Evolutionary conservation across 2,329 filamentous ascomycete genomes (phyloP).

Genomic region (Colletotrichum noveboracense): DNA sequence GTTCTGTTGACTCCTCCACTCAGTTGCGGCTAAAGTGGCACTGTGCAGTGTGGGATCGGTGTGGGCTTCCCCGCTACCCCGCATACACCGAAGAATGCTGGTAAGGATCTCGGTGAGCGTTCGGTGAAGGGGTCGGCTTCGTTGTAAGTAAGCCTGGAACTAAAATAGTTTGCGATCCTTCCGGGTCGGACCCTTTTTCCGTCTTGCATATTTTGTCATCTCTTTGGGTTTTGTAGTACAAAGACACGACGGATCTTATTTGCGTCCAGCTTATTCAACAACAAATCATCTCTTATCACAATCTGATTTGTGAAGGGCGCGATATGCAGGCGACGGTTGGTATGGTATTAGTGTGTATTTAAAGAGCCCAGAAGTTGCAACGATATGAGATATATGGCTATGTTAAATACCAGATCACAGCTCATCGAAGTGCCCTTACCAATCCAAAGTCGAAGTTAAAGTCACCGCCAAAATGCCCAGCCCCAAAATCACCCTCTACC

Average conservation of each 20-base stretch:
- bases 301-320: neutral
- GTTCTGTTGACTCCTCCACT: neutral
- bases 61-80: slow-evolving; percentile 13
- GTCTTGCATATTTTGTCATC: neutral
- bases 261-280: neutral
- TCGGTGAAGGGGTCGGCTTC: neutral
- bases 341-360: neutral
- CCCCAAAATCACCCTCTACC: slow-evolving; percentile 31
- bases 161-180: neutral
- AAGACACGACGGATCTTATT: neutral
- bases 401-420: too few relatives aligned
- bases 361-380: rapidly evolving
- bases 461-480: slow-evolving; percentile 12
- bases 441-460: too few relatives aligned
- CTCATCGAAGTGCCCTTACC: too few relatives aligned
- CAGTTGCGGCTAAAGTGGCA: neutral
- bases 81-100: slow-evolving; percentile 1
- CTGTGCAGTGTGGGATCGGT: neutral
- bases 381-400: too few relatives aligned
- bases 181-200: neutral
- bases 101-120: neutral
- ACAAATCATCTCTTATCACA: neutral
- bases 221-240: neutral
- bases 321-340: rapidly evolving
- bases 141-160: neutral